phyloP scores from a whole-genome alignment of 805 yeast species.

The Ogataea populi-albae region DNA sequence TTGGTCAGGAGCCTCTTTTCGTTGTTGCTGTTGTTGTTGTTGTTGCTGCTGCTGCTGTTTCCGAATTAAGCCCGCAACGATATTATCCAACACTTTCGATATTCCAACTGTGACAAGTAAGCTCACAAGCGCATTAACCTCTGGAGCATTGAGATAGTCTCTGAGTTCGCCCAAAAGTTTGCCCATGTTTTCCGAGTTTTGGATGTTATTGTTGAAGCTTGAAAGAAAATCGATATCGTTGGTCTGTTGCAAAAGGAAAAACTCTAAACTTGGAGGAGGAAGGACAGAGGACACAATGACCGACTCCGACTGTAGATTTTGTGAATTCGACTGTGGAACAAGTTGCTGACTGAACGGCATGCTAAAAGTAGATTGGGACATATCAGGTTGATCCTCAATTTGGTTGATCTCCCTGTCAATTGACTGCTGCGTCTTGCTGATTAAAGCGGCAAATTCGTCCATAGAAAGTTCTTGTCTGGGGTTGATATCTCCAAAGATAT shows the following conservation, averaged over 20 bases:
- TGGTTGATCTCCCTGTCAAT: slow-evolving; percentile 15
- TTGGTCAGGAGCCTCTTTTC: slow-evolving; percentile 3
- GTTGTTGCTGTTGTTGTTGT: slow-evolving; percentile 4
- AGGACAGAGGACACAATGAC: slow-evolving; percentile 36
- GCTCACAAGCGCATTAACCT: slow-evolving; percentile 32
- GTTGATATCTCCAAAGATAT: slow-evolving; percentile 58
- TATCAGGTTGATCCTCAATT: slow-evolving; percentile 2
- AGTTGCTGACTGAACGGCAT: slow-evolving; percentile 5
- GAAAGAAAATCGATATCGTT: slow-evolving; percentile 40
- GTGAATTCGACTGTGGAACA: slow-evolving; percentile 5
- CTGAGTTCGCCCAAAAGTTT: slow-evolving; percentile 30
- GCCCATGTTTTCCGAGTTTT: slow-evolving; percentile 28
- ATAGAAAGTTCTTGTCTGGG: slow-evolving; percentile 71
- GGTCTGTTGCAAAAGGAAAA: slow-evolving; percentile 53
- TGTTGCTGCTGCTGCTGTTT: slow-evolving; percentile 12
- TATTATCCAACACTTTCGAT: slow-evolving; percentile 46
- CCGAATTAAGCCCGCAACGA: slow-evolving; percentile 23
- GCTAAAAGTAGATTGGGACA: slow-evolving; percentile 6
- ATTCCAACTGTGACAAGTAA: slow-evolving; percentile 43
- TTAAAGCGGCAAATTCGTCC: slow-evolving; percentile 51
- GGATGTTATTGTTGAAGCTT: slow-evolving; percentile 24
- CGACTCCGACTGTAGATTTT: slow-evolving; percentile 9
- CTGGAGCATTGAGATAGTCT: slow-evolving; percentile 27
- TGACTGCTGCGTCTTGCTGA: slow-evolving; percentile 38
- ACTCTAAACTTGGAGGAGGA: slow-evolving; percentile 52